Base-by-base conservation (phyloP, 2,329 filamentous ascomycete genomes). In the Fusarium siculi region DNA sequence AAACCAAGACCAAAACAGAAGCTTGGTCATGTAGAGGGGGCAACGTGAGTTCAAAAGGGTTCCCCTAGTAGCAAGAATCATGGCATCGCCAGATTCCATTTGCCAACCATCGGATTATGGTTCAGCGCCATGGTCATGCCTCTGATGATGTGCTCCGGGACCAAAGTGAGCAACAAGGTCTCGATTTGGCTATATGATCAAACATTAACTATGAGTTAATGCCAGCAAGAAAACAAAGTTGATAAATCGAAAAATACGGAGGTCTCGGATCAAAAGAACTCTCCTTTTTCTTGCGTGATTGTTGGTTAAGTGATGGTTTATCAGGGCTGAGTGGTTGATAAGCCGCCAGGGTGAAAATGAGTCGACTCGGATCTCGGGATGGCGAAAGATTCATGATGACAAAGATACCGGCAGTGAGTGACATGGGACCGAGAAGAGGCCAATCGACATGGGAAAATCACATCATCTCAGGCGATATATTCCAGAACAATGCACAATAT, bases 81-180 rank as follows among this genome's bases (percentile, higher is more conserved):
- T 66, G 56, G 60, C 47, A 65, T 66, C 40, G 34, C 49, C 46
- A 36, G 42, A 60, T 44, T 59, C 21, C 54, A 72, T 74, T 54
- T 65, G 50, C 61, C 56, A 39, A 70, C 32, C 57, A 65, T 30
- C 25, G 36, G 36, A 30, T 70, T 74, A 66, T 64, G 60, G 60
- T 66, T 69, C 62, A 67, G 71, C 61, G 67, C 68, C 68, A 66
- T 49, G 36, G 56, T 37, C 63, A 32, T 40, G 52, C 42, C 50
- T 59, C 47, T 40, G 65, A 77, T 77, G 75, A 72, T 77, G 75
- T 77, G 75, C 73, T 76, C 50, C 39, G 30, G 15, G 18, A 53
- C 25, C 58, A 42, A 61, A 66, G 60, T 76, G 74, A 76, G 70
- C 72, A 75, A 68, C 60, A 36, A 46, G 23, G 34, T 23, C 58